Conservation (phyloP, 2,329 filamentous ascomycete species). For the Fusarium beomiforme region DNA sequence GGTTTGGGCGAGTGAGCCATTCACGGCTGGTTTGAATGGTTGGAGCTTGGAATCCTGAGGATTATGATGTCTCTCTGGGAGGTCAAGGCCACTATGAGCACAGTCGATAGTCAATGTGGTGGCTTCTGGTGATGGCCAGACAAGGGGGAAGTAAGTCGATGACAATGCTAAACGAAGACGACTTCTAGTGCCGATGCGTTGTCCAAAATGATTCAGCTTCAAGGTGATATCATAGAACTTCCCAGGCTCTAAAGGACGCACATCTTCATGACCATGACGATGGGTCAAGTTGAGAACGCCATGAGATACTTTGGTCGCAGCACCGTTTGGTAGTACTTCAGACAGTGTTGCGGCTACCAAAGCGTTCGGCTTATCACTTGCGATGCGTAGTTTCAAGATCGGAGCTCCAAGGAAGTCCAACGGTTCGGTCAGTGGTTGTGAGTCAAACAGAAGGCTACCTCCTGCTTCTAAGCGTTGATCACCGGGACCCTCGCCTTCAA, state of each 20-base stretch:
- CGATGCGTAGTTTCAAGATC: not conserved
- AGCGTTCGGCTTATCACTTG: not conserved
- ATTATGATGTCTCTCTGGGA: not conserved
- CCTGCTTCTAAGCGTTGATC: constrained; percentile 7
- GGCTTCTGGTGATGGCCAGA: constrained; percentile 4
- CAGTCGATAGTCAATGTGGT: not conserved
- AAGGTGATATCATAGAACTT: not conserved
- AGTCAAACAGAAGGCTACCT: not conserved
- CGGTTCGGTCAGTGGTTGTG: not conserved
- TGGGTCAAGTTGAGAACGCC: constrained; percentile 6
- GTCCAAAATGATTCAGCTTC: not conserved
- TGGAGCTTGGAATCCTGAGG: not conserved
- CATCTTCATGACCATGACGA: not conserved
- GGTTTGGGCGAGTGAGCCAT: not conserved
- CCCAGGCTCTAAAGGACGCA: not conserved
- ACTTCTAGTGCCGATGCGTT: not conserved
- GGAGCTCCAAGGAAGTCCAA: not conserved
- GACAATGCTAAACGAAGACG: not conserved
- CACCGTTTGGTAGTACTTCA: not conserved
- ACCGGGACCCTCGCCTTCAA: not conserved
- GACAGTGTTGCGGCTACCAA: not conserved
- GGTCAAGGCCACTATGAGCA: not conserved
- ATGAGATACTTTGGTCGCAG: not conserved
- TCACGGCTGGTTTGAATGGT: not conserved
- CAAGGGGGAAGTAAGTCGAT: not conserved